Conservation (phyloP, 345 rosid species). For the Citrus reticulata region DNA sequence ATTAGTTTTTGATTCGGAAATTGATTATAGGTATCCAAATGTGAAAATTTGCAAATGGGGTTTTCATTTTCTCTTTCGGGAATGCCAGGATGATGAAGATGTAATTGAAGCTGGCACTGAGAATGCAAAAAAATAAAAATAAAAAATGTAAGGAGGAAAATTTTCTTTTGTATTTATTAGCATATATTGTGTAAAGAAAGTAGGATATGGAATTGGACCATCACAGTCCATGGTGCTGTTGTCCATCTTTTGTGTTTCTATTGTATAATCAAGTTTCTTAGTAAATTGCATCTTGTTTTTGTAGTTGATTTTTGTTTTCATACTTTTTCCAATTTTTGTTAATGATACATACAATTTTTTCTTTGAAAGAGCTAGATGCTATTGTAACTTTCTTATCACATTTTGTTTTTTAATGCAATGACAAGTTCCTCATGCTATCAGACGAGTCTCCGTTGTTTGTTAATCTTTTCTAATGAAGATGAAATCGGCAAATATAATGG, state of each 20-base stretch:
- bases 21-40: background rate
- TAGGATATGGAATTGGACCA: constrained; percentile 33
- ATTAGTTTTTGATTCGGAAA: constrained; percentile 12
- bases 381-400: background rate
- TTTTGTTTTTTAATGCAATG: background rate
- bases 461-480: background rate
- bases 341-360: constrained; percentile 1
- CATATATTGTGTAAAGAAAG: constrained; percentile 46
- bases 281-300: constrained; percentile 34
- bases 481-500: background rate
- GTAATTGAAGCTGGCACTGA: constrained; percentile 7
- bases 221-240: constrained; percentile 23
- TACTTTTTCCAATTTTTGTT: constrained; percentile 9
- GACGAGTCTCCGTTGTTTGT: background rate
- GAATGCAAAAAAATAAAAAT: background rate
- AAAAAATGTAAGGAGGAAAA: constrained; percentile 21
- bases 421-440: background rate
- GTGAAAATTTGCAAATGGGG: constrained; percentile 9
- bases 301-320: constrained; percentile 26
- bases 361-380: background rate
- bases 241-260: constrained; percentile 32
- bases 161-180: constrained; percentile 29
- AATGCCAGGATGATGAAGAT: constrained; percentile 7
- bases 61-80: constrained; percentile 6
- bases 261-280: constrained; percentile 36